phyloP scores from a whole-genome alignment of 202 grass and related monocot species.

The Panicum hallii region DNA sequence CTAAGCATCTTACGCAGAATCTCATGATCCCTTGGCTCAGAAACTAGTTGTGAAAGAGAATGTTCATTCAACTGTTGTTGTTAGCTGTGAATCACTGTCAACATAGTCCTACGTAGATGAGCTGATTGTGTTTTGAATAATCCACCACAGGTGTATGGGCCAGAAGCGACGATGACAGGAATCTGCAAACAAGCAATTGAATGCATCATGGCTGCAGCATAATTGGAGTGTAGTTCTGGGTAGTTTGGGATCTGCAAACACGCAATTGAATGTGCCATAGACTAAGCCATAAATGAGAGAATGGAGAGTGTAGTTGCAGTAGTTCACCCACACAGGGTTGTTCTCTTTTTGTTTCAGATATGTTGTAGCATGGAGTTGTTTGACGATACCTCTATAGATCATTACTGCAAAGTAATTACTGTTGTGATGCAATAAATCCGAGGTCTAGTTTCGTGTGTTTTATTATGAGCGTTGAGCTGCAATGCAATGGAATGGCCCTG shows the following conservation, averaged over 20 bases:
- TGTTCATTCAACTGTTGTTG: background rate
- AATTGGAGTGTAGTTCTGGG: background rate
- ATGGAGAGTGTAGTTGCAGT: constrained; percentile 12
- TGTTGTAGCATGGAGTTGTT: constrained; percentile 13
- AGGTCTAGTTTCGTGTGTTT: background rate
- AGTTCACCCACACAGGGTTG: constrained; percentile 1
- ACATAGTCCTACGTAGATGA: background rate
- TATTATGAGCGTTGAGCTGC: too few species aligned
- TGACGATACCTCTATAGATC: background rate
- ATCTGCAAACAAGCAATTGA: constrained; percentile 97
- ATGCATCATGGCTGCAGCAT: constrained; percentile 76
- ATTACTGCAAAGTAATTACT: background rate
- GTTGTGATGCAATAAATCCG: constrained; percentile 20
- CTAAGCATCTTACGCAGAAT: background rate
- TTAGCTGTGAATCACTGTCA: background rate
- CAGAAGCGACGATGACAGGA: constrained; percentile 96
- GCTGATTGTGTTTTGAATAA: constrained; percentile 40
- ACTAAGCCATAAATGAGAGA: constrained; percentile 44
- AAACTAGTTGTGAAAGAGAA: background rate
- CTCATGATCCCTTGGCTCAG: background rate
- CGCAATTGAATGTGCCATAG: constrained; percentile 58
- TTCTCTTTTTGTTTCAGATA: background rate
- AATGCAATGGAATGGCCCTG: too few species aligned
- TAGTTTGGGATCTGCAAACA: constrained; percentile 61
- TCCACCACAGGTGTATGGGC: constrained; percentile 76